These are phyloP conservation scores for Paraphoma sp. DNA, from an alignment of 2,329 filamentous ascomycete genomes.

Conservation along the genomic window DNA sequence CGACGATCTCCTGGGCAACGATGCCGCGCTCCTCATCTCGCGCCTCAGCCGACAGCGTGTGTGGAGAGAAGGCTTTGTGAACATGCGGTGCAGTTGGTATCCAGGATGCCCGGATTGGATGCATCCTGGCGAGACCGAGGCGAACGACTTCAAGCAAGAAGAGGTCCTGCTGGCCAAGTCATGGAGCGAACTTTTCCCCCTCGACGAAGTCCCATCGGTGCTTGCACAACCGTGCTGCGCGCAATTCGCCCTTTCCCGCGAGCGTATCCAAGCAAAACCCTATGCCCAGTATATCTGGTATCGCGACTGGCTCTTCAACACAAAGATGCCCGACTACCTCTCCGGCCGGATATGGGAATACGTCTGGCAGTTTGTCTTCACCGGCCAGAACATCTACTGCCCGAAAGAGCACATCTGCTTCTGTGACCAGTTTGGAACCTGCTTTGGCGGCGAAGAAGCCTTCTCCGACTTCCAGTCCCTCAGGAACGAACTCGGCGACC, in stretches of 20 bases:
- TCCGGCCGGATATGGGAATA: conserved; percentile 69
- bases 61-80: conserved; percentile 60
- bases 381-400: conserved; percentile 57
- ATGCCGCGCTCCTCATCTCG: conserved; percentile 54
- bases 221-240: conserved; percentile 69
- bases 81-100: conserved; percentile 62
- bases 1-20: conserved; percentile 56
- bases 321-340: conserved; percentile 61
- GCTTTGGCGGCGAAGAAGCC: conserved; percentile 60
- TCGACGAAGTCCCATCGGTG: conserved; percentile 55
- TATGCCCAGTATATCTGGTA: conserved; percentile 62
- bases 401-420: conserved; percentile 64
- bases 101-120: conserved; percentile 64
- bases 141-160: conserved; percentile 51
- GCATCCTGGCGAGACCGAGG: conserved; percentile 51
- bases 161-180: conserved; percentile 52
- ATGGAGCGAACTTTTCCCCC: conserved; percentile 57
- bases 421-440: conserved; percentile 69
- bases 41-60: conserved; percentile 56
- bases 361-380: conserved; percentile 69
- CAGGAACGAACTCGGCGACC: conserved; percentile 50
- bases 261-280: conserved; percentile 62
- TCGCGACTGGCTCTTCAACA: conserved; percentile 67
- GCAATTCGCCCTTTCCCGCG: conserved; percentile 67
- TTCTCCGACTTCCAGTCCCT: conserved; percentile 59